Base-by-base conservation (phyloP, 1,284 basidiomycete species). In the Chondrostereum purpureum region DNA sequence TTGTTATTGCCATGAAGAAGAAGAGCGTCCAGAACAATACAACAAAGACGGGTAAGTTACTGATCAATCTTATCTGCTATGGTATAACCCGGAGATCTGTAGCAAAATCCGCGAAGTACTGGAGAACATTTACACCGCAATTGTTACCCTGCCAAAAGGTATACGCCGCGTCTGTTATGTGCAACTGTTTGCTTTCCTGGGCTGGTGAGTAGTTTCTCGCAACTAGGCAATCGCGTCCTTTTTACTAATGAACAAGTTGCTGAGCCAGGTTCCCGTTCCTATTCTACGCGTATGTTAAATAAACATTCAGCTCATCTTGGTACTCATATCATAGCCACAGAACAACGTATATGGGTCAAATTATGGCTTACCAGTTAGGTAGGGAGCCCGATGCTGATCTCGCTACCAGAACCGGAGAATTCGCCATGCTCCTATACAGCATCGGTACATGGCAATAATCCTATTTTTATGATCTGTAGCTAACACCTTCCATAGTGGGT, bases 121-220 rank as follows among this genome's bases (percentile, higher is more conserved):
- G 44, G 66, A 75, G 40, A 92, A 89, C 51, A 94, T 97, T 45
- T 76, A 78, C 54, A 71, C 68, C 34, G 86, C 90, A 2, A 69
- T 92, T 6, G 61, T 77, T 36, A 80, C 80, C 42, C 73, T 97
- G 23, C 93, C 93, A 0, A 78, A 77, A 48, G 83, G 91, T 6
- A 85, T 97, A 39, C 77, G 83, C 46, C 77, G 89, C 27, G 92
- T 97, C 11, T 97, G 93, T 62, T 85, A 86, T 56, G 92, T 94
- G 4, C 91, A 93, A 58, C 59, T 93, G 11, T 92, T 91, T 62
- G 90, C 91, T 1, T 93, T 92, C 60, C 91, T 92, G 88, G 89
- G 88, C 56, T 93, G 91, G 89, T 80, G 58, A 48, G 77, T 68
- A 47, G n/a, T 35, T 31, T 39, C 34, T 27, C 13, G 43, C 36